Percentiles rank a stretch among this genome's conserved stretches.
Evolutionary conservation across 1,284 basidiomycete genomes (phyloP).

Genomic region (Melampsora americana): DNA sequence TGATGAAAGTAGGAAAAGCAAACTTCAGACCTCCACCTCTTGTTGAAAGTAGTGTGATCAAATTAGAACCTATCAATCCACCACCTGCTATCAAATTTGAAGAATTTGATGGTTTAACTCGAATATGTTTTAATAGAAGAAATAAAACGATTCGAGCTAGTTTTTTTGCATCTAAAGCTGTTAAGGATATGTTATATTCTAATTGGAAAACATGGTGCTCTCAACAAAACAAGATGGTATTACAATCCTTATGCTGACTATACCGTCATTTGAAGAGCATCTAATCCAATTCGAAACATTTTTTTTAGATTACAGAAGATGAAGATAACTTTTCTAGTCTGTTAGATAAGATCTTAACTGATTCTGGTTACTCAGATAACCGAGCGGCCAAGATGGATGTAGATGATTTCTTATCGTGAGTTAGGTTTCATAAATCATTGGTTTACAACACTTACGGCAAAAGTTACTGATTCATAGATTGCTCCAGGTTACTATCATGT

Average conservation of each 20-base stretch:
- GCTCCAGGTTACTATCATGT: conserved; percentile 32
- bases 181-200: conserved; percentile 86
- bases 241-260: neutral
- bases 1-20: conserved; percentile 93
- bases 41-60: conserved; percentile 88
- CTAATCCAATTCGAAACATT: neutral
- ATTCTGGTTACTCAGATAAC: conserved; percentile 66
- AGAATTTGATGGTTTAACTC: conserved; percentile 91
- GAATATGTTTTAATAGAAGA: conserved; percentile 81
- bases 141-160: conserved; percentile 88
- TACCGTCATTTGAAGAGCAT: neutral
- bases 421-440: neutral
- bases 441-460: neutral
- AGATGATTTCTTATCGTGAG: conserved; percentile 66
- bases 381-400: conserved; percentile 80
- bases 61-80: conserved; percentile 86
- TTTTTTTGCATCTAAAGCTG: conserved; percentile 79
- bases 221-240: conserved; percentile 61
- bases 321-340: conserved; percentile 52
- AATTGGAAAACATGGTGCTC: conserved; percentile 95
- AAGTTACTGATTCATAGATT: neutral
- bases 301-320: conserved; percentile 6
- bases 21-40: conserved; percentile 95
- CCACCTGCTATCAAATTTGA: conserved; percentile 93
- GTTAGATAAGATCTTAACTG: conserved; percentile 71